Base-by-base conservation (phyloP, 2,329 filamentous ascomycete genomes). In the Ilyonectria sp. region DNA sequence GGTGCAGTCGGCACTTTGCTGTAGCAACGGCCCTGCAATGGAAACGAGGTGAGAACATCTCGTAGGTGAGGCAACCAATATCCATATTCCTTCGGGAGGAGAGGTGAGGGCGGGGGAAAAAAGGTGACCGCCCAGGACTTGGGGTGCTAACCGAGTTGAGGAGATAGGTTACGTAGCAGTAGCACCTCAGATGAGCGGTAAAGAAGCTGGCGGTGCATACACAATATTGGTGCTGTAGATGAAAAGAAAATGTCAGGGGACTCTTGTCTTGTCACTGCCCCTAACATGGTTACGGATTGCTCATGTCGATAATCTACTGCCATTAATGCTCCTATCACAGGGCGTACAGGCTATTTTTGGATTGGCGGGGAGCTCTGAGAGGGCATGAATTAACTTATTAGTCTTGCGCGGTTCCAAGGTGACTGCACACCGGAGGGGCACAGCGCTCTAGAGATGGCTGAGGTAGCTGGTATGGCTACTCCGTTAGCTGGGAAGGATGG, bases 1-100 rank as follows among this genome's bases (percentile, higher is more conserved):
- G 70, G 31, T 37, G 57, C 65, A 62, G 63, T 65, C 69, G 62
- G 49, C 67, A 70, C 67, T 74, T 72, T 75, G 65, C 57, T 57
- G 50, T 67, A 63, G 49, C 55, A 62, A 56, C 56, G 40, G 53
- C 53, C 21, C 66, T 55, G 50, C 59, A 26, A 31, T 21, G 35
- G 60, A 44, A 64, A 35, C 54, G 47, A 63, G 53, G 62, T 71
- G 65, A 63, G 53, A 47, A 33, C 35, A 50, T 52, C 46, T 52
- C 11, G 17, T 9, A 44, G 35, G 15, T 56, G 23, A 35, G 7
- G 13, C n/a, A 31, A 59, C 29, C 6, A 53, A 11, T 31, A 17
- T 19, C 19, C 19, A 21, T 40, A 46, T 4, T 7, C 44, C 44
- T 37, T 50, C 13, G 53, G 44, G 44, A 46, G 29, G 46, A 59